Conservation (phyloP, 352 stramenopile genomes). For the Phytophthora capsici region DNA sequence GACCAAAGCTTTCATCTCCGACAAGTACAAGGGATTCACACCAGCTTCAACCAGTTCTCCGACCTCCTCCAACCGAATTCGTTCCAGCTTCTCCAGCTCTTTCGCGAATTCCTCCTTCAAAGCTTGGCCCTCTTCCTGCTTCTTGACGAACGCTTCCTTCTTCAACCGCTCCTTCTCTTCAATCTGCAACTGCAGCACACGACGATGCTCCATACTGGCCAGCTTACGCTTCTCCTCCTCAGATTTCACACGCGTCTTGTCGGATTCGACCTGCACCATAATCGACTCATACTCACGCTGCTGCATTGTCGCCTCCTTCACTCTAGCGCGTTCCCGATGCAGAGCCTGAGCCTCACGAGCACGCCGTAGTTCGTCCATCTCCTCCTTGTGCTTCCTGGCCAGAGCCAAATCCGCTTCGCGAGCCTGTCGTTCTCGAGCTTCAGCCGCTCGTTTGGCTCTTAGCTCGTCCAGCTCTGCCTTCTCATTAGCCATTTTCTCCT, state of each 20-base stretch:
- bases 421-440: conserved; percentile 89
- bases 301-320: conserved; percentile 85
- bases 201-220: conserved; percentile 70
- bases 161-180: conserved; percentile 83
- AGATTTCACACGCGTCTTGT: conserved; percentile 59
- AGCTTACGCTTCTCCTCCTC: conserved; percentile 75
- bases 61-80: conserved; percentile 90
- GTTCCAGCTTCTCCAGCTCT: conserved; percentile 90
- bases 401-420: conserved; percentile 85
- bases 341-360: conserved; percentile 71
- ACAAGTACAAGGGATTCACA: conserved; percentile 91
- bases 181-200: conserved; percentile 91
- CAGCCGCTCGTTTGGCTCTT: conserved; percentile 88
- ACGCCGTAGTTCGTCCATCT: conserved; percentile 79
- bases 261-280: conserved; percentile 81
- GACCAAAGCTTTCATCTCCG: conserved; percentile 92
- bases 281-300: conserved; percentile 91
- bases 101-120: conserved; percentile 77
- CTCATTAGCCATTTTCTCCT: conserved; percentile 90
- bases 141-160: conserved; percentile 73
- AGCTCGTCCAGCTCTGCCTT: conserved; percentile 93
- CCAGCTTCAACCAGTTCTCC: conserved; percentile 85
- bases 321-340: conserved; percentile 71
- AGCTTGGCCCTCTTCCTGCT: conserved; percentile 72
- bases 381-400: conserved; percentile 86